Evolutionary conservation across 1,284 basidiomycete genomes (phyloP).

Genomic region (Irpex lacteus): DNA sequence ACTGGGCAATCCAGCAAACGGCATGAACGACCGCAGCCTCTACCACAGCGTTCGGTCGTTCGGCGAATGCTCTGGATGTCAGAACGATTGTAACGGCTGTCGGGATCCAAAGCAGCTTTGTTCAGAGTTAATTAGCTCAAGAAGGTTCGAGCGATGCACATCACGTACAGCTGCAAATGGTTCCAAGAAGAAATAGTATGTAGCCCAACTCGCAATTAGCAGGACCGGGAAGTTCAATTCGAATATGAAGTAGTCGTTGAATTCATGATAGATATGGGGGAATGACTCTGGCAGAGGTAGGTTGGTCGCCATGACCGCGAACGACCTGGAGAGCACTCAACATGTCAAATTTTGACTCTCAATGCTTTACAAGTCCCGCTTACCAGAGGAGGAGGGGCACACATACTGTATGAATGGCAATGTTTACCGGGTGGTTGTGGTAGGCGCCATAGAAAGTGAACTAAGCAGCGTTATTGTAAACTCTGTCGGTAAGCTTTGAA

Average conservation of each 20-base stretch:
- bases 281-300: slow-evolving; percentile 55
- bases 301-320: slow-evolving; percentile 52
- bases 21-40: slow-evolving; percentile 53
- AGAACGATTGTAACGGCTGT: neutral
- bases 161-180: slow-evolving; percentile 74
- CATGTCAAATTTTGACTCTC: neutral
- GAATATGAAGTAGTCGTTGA: slow-evolving; percentile 67
- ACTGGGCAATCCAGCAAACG: slow-evolving; percentile 80
- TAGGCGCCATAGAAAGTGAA: slow-evolving; percentile 88
- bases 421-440: slow-evolving; percentile 77
- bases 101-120: neutral
- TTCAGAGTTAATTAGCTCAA: too few relatives aligned
- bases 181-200: slow-evolving; percentile 78
- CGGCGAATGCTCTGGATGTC: slow-evolving; percentile 35
- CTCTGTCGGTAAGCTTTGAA: too few relatives aligned
- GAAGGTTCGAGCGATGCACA: too few relatives aligned
- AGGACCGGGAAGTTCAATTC: slow-evolving; percentile 66
- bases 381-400: slow-evolving; percentile 84
- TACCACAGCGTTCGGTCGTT: slow-evolving; percentile 42
- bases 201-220: slow-evolving; percentile 52
- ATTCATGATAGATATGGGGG: slow-evolving; percentile 46
- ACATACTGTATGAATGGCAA: slow-evolving; percentile 78
- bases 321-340: slow-evolving; percentile 50
- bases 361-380: slow-evolving; percentile 22
- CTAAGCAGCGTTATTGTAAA: slow-evolving; percentile 34